Evolutionary conservation across 352 stramenopile genomes (phyloP).

Genomic region (Phytopythium oedochilum): DNA sequence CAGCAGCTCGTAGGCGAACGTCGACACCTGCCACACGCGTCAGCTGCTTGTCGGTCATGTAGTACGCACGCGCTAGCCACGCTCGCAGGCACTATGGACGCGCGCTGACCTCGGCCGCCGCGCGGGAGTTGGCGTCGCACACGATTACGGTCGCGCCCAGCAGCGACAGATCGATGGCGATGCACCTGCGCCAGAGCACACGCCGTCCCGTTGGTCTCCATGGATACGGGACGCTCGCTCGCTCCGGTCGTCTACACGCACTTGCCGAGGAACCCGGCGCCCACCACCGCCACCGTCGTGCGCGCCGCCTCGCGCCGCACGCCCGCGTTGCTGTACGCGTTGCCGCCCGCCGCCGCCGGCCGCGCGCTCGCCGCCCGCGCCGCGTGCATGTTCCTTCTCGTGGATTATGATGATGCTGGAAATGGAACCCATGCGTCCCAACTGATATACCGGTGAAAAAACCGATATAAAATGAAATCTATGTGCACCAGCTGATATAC

Average conservation of each 20-base stretch:
- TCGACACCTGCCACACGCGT: constrained; percentile 27
- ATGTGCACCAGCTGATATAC: too few species aligned
- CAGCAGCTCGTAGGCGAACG: constrained; percentile 58
- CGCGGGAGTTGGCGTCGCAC: constrained; percentile 50
- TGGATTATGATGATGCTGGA: background rate
- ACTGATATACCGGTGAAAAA: background rate
- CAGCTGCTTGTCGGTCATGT: too few species aligned
- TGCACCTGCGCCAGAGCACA: constrained; percentile 22
- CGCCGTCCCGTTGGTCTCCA: background rate
- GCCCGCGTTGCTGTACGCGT: constrained; percentile 19
- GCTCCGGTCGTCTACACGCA: constrained; percentile 2
- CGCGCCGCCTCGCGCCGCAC: constrained; percentile 6
- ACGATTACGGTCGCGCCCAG: constrained; percentile 52
- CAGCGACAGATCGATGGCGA: constrained; percentile 65
- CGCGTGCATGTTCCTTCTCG: background rate
- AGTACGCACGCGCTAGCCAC: too few species aligned
- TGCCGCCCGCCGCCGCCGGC: background rate
- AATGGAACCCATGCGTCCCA: background rate
- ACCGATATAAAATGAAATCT: too few species aligned
- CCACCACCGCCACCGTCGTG: constrained; percentile 48
- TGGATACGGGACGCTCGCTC: too few species aligned
- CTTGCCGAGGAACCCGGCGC: constrained; percentile 60
- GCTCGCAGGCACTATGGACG: background rate
- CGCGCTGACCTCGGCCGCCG: constrained; percentile 21
- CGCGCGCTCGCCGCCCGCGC: constrained; percentile 5